These are phyloP conservation scores for Lipomyces oligophaga DNA, from an alignment of 805 yeast species.

Conservation along the genomic window DNA sequence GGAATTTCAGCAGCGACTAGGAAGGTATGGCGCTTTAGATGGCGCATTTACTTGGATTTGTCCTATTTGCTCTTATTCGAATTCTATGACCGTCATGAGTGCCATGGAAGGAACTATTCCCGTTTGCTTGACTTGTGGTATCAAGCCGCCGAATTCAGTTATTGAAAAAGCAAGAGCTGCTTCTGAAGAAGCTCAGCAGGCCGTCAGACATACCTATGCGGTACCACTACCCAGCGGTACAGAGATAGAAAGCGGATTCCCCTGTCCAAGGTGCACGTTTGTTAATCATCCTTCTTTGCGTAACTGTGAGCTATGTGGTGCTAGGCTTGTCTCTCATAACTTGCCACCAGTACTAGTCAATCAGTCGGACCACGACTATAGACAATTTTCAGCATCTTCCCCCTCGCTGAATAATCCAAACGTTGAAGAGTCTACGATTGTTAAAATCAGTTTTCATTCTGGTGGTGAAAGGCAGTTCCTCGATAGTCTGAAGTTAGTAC, in stretches of 20 bases:
- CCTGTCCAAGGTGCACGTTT: slow-evolving; percentile 67
- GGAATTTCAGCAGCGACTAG: too few species aligned
- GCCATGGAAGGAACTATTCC: slow-evolving; percentile 40
- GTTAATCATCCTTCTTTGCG: slow-evolving; percentile 74
- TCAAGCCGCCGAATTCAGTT: slow-evolving; percentile 39
- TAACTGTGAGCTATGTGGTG: slow-evolving; percentile 85
- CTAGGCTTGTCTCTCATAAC: slow-evolving; percentile 41
- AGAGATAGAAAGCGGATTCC: slow-evolving; percentile 24
- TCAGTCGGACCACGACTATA: slow-evolving; percentile 12
- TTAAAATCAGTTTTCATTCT: slow-evolving; percentile 71
- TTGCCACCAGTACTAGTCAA: slow-evolving; percentile 33
- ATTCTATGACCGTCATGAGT: slow-evolving; percentile 42
- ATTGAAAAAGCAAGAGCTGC: slow-evolving; percentile 6
- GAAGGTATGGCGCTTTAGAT: too few species aligned
- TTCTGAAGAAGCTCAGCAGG: background rate
- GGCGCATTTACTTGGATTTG: slow-evolving; percentile 69
- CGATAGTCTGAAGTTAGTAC: slow-evolving; percentile 43
- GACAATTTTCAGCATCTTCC: slow-evolving; percentile 15
- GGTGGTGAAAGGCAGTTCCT: slow-evolving; percentile 61
- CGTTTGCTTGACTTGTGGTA: slow-evolving; percentile 61
- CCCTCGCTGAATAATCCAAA: slow-evolving; percentile 1
- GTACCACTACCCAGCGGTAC: slow-evolving; percentile 5
- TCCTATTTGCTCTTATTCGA: slow-evolving; percentile 78
- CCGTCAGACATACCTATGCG: background rate
- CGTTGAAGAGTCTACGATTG: slow-evolving; percentile 33